These are phyloP conservation scores for Alternaria sp. DNA, from an alignment of 2,329 filamentous ascomycete species.

Conservation along the genomic window DNA sequence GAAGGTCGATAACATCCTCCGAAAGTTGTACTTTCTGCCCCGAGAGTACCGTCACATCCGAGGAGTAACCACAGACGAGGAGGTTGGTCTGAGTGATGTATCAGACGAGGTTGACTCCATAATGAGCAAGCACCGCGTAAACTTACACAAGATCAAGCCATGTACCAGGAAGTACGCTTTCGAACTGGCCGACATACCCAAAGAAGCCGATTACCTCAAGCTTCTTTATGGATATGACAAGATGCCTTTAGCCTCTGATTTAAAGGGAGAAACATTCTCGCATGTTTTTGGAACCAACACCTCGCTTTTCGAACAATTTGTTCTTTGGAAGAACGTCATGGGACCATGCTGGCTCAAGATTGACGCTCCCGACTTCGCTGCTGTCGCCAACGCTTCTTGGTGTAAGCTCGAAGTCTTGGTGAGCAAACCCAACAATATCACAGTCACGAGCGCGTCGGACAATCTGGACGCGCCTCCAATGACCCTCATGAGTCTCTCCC, in stretches of 20 bases:
- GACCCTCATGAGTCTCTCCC: slow-evolving; percentile 92
- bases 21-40: slow-evolving; percentile 93
- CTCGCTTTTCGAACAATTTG: slow-evolving; percentile 95
- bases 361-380: slow-evolving; percentile 80
- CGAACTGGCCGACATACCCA: slow-evolving; percentile 85
- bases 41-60: slow-evolving; percentile 68
- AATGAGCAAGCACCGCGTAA: slow-evolving; percentile 86
- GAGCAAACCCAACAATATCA: slow-evolving; percentile 78
- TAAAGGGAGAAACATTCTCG: slow-evolving; percentile 87
- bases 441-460: slow-evolving; percentile 77
- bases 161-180: slow-evolving; percentile 94
- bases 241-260: slow-evolving; percentile 72
- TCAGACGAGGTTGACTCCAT: slow-evolving; percentile 87
- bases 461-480: slow-evolving; percentile 84
- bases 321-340: slow-evolving; percentile 99
- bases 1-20: slow-evolving; percentile 92
- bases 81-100: slow-evolving; percentile 86
- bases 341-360: slow-evolving; percentile 97
- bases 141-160: slow-evolving; percentile 91
- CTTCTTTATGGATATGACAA: slow-evolving; percentile 95
- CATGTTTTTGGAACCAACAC: slow-evolving; percentile 95
- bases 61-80: slow-evolving; percentile 75
- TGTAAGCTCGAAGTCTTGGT: slow-evolving; percentile 93
- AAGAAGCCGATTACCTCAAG: slow-evolving; percentile 90
- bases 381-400: slow-evolving; percentile 92